A percentile compares a stretch with the other conserved stretches of the same genome.
Evolutionary conservation across 2,329 filamentous ascomycete species (phyloP).

Genomic region (Epichloe brachyelytri): DNA sequence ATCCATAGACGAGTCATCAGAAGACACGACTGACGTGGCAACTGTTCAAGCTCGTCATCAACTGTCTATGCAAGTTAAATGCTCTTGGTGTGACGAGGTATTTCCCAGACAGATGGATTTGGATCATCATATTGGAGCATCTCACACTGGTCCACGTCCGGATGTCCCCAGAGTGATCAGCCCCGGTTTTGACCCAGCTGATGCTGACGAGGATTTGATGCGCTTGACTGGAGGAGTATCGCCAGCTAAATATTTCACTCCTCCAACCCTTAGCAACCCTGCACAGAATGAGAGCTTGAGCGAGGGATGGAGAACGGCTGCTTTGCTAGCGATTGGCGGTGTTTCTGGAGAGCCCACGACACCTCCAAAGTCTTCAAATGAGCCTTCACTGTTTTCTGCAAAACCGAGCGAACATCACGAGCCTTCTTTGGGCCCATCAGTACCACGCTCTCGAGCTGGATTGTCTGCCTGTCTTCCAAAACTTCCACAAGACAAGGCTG

Average conservation of each 20-base stretch:
- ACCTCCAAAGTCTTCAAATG: background rate
- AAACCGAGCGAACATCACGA: constrained; percentile 1
- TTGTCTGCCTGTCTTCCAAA: background rate
- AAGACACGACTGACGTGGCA: background rate
- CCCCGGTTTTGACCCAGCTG: background rate
- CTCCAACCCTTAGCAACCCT: background rate
- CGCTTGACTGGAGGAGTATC: background rate
- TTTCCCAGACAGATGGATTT: background rate
- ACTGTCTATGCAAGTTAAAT: background rate
- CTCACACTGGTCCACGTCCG: background rate
- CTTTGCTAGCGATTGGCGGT: background rate
- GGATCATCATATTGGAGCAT: background rate
- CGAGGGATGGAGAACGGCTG: background rate
- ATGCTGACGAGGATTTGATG: background rate
- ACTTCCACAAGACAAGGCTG: background rate
- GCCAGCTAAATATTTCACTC: background rate
- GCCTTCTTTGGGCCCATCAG: background rate
- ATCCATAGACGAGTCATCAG: constrained; percentile 4
- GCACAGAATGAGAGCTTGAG: background rate
- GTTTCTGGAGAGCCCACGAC: background rate
- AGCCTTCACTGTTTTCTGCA: background rate
- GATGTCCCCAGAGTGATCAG: background rate
- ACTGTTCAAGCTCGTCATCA: background rate
- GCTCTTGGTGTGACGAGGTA: background rate
- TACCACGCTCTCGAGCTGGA: background rate